Evolutionary conservation across 345 rosid species (phyloP).

Genomic region (Nasturtium officinale): DNA sequence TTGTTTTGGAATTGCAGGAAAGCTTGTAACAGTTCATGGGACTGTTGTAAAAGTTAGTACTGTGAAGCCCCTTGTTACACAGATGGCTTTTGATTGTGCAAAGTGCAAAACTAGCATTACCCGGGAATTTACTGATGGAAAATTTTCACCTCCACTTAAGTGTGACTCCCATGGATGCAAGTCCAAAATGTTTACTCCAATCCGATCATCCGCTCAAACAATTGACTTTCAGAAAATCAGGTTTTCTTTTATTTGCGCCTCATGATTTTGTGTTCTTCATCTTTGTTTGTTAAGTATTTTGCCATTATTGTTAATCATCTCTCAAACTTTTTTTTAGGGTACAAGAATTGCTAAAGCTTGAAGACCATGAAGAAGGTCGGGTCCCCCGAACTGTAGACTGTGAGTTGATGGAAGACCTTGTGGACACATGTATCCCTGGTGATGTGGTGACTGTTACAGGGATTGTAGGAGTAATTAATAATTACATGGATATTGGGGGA

Average conservation of each 20-base stretch:
- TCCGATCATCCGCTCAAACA: slow-evolving; percentile 74
- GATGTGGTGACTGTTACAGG: slow-evolving; percentile 98
- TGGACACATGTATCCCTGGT: slow-evolving; percentile 91
- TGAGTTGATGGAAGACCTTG: slow-evolving; percentile 90
- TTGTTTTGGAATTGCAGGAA: slow-evolving; percentile 57
- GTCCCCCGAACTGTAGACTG: slow-evolving; percentile 98
- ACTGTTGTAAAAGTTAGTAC: slow-evolving; percentile 87
- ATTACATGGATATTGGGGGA: slow-evolving; percentile 96
- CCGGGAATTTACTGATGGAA: slow-evolving; percentile 81
- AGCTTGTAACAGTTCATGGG: slow-evolving; percentile 90
- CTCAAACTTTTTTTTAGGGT: slow-evolving; percentile 50
- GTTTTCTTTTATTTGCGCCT: slow-evolving; percentile 41
- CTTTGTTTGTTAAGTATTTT: slow-evolving; percentile 10
- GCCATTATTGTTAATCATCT: slow-evolving; percentile 11
- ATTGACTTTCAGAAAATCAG: slow-evolving; percentile 95
- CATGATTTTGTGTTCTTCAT: not conserved
- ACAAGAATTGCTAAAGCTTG: slow-evolving; percentile 74
- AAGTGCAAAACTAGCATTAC: slow-evolving; percentile 69
- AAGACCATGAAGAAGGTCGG: slow-evolving; percentile 97
- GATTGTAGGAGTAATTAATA: slow-evolving; percentile 80
- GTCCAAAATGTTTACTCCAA: slow-evolving; percentile 70
- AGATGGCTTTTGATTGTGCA: slow-evolving; percentile 73
- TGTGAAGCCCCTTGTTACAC: slow-evolving; percentile 79
- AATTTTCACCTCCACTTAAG: slow-evolving; percentile 75
- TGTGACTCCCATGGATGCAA: slow-evolving; percentile 86